Base-by-base conservation (phyloP, 352 stramenopile genomes). In the Blastocystis sp. region DNA sequence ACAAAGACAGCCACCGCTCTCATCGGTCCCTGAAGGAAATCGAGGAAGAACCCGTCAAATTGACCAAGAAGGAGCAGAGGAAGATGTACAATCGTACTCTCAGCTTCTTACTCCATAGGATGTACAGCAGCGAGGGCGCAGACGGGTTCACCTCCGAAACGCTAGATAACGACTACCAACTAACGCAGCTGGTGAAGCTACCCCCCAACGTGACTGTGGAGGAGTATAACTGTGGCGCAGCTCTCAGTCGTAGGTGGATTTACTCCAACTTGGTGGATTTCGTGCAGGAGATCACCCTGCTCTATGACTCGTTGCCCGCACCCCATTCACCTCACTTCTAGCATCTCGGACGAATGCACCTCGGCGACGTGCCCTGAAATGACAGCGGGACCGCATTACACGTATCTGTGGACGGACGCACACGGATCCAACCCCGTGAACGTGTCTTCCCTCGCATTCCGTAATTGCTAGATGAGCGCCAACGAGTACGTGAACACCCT, bases 181-280 rank as follows among this genome's bases (percentile, higher is more conserved):
- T 84, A 14, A 38, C 52, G 19, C 52, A 84, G 19, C 17, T 69
- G 28, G 74, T 84, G 4, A 84, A 84, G 24, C 74, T 84, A 40
- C 74, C 74, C 6, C 38, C 48, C 17, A 84, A 84, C 28, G 42
- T 64, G 40, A 84, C 54, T 19, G 74, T 84, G 17, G 74, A 84
- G 45, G 74, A 84, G 74, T 84, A 24, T 40, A 21, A 42, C 45
- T 28, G 54, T 24, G 40, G 6, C 24, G 38, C 19, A 19, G 10
- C 6, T 84, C 2, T 84, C 3, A 84, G 68, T 4, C 3, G 48
- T 84, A 84, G 74, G 40, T 84, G 74, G 74, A 52, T 84, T 6
- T 84, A 84, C 60, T 69, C 74, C 6, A 84, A 84, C 48, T 42
- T 84, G 10, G 74, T 84, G 6, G 65, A 84, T 84, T 84, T 84